Base-by-base conservation (phyloP, 768 basidiomycete species). In the Tremella mesenterica region DNA sequence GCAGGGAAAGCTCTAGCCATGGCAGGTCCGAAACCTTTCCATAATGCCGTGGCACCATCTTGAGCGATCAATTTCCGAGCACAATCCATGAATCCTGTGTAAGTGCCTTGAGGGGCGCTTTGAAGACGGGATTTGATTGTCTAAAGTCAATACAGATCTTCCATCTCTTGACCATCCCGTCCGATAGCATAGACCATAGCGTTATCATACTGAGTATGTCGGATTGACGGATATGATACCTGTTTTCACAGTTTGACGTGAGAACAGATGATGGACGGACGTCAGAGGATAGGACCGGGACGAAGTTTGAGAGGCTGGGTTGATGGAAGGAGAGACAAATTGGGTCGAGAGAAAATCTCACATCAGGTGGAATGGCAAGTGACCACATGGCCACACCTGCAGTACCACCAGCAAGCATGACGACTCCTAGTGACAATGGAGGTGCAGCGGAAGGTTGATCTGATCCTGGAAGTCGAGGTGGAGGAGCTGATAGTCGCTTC, bases 371-470 rank as follows among this genome's bases (percentile, higher is more conserved):
- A 61, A 99, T 95, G 23, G 88, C 93, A 62, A 97, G 79, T 16
- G 86, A 78, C 95, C 95, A 99, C 95, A 99, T 97, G 31, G 91
- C 91, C 4, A 97, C 81, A 62, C 95, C 95, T 1, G 95, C 95
- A 34, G 81, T 83, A 49, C 92, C 95, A 60, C 95, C 95, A 48
- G 93, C 90, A 50, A 91, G 54, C 60, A 97, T 85, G 63, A 97
- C 81, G 16, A 86, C 85, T 28, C 86, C 79, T 25, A 99, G 78
- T 63, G 89, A 86, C 53, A 97, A 79, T 45, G 86, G 79, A n/a
- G 84, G 84, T 16, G 86, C 77, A 29, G 86, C 86, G 28, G 86
- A 86, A 34, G 79, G 81, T 52, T 56, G 54, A 27, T 66, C 65
- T 28, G 58, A 59, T 20, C 47, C 53, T 0, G 60, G 57, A 7